These are phyloP conservation scores for Monsonia emarginata DNA, from an alignment of 441 rosid species.

Conservation along the genomic window DNA sequence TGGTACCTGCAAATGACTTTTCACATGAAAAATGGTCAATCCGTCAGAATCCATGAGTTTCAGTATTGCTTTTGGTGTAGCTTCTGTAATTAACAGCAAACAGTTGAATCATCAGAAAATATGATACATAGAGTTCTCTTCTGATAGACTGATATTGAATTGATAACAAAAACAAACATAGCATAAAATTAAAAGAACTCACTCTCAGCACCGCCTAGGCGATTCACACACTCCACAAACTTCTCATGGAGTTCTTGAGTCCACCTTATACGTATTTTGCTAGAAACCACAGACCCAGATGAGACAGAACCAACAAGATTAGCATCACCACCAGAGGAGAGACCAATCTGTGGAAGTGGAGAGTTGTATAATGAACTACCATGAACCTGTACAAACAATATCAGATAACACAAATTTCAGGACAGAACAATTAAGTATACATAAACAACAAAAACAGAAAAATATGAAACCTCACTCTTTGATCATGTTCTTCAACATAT, in stretches of 20 bases:
- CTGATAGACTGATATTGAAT: background rate
- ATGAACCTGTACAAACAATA: slow-evolving; percentile 24
- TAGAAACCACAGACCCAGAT: slow-evolving; percentile 18
- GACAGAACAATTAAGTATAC: background rate
- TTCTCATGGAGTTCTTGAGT: slow-evolving; percentile 86
- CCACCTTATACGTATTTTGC: slow-evolving; percentile 76
- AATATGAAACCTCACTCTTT: slow-evolving; percentile 28
- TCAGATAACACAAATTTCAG: background rate
- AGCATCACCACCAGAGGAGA: slow-evolving; percentile 17
- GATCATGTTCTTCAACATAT: slow-evolving; percentile 37
- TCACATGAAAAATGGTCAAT: slow-evolving; percentile 81
- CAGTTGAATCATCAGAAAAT: background rate
- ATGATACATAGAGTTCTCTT: too few species aligned
- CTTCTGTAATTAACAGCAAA: slow-evolving; percentile 40
- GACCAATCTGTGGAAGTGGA: slow-evolving; percentile 25
- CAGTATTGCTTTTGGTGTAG: slow-evolving; percentile 80
- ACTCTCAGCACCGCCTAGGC: slow-evolving; percentile 83
- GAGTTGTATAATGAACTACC: slow-evolving; percentile 20
- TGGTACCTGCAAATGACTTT: slow-evolving; percentile 89
- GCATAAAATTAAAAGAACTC: slow-evolving; percentile 20
- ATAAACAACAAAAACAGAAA: background rate
- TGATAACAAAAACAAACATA: background rate
- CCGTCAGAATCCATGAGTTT: slow-evolving; percentile 80
- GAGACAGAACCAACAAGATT: slow-evolving; percentile 17
- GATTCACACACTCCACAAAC: slow-evolving; percentile 66